phyloP scores from a whole-genome alignment of 441 rosid species.

The Corymbia citriodora region DNA sequence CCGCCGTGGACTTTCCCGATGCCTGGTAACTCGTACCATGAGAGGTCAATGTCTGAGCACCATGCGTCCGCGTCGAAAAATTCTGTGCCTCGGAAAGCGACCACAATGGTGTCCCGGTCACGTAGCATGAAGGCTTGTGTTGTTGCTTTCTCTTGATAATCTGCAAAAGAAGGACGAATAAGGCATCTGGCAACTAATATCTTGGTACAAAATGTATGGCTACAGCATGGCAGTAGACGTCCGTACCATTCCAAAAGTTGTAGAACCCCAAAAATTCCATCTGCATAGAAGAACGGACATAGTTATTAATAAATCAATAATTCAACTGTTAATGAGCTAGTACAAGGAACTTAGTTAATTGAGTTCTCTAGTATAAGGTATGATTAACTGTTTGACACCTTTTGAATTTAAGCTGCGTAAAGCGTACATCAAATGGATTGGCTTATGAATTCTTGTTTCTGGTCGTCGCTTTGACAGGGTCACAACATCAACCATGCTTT shows the following conservation, averaged over 20 bases:
- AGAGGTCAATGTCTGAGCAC: conserved; percentile 62
- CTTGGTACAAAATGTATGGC: not conserved
- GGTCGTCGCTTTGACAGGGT: not conserved
- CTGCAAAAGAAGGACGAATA: conserved; percentile 13
- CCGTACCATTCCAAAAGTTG: conserved; percentile 67
- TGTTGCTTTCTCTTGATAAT: conserved; percentile 50
- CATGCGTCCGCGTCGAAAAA: conserved; percentile 63
- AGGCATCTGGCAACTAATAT: not conserved
- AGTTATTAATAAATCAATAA: not conserved
- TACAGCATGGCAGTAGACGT: not conserved
- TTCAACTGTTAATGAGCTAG: not conserved
- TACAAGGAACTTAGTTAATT: not conserved
- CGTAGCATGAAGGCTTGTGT: conserved; percentile 56
- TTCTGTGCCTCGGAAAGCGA: conserved; percentile 73
- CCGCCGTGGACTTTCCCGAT: conserved; percentile 70
- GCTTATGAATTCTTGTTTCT: not conserved
- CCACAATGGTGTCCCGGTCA: conserved; percentile 42
- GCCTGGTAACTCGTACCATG: conserved; percentile 63
- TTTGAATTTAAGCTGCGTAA: not conserved
- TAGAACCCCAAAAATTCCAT: conserved; percentile 58
- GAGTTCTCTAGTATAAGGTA: not conserved
- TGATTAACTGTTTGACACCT: not conserved
- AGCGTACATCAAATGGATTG: not conserved
- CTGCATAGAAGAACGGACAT: conserved; percentile 14
- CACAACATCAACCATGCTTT: not conserved